Evolutionary conservation across 1,284 basidiomycete genomes (phyloP).

Genomic region (Leccinum pachyderme): DNA sequence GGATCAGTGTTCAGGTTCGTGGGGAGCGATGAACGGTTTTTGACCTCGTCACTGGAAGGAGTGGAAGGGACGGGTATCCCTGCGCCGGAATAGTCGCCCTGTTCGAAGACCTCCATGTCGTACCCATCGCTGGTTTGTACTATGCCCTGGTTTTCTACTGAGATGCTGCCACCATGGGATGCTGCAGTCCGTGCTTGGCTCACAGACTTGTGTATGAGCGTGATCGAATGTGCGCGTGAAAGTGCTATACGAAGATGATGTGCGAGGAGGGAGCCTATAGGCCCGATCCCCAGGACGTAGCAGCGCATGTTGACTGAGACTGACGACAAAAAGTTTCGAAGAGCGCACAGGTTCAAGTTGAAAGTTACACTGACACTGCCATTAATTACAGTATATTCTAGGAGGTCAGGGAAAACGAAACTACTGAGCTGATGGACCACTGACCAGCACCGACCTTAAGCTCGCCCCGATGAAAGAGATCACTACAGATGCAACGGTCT

Average conservation of each 20-base stretch:
- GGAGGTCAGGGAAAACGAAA: not conserved
- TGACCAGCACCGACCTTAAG: not conserved
- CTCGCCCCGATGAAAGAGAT: slow-evolving; percentile 16
- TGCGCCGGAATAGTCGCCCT: slow-evolving; percentile 22
- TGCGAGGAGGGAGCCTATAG: slow-evolving; percentile 80
- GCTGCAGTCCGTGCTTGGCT: slow-evolving; percentile 35
- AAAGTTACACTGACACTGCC: too few species aligned
- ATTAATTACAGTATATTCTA: not conserved
- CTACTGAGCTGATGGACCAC: too few species aligned
- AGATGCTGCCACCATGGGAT: slow-evolving; percentile 37
- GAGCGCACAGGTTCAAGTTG: not conserved
- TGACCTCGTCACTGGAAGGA: slow-evolving; percentile 11
- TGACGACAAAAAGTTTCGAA: not conserved
- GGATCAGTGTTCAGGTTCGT: slow-evolving; percentile 20
- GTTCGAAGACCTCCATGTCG: slow-evolving; percentile 46
- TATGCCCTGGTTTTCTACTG: slow-evolving; percentile 50
- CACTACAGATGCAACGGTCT: slow-evolving; percentile 32
- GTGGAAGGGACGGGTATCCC: slow-evolving; percentile 24
- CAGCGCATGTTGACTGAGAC: slow-evolving; percentile 56
- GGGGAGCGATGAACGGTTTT: slow-evolving; percentile 21
- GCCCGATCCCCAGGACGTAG: slow-evolving; percentile 74
- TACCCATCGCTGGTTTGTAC: slow-evolving; percentile 43
- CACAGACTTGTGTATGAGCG: slow-evolving; percentile 61
- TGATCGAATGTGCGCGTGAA: slow-evolving; percentile 53
- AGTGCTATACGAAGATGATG: slow-evolving; percentile 70